Evolutionary conservation across 495 filamentous ascomycete species (phyloP), one percentile per base, ranked within the genome.

Genomic region (Aspergillus egyptiacus): DNA sequence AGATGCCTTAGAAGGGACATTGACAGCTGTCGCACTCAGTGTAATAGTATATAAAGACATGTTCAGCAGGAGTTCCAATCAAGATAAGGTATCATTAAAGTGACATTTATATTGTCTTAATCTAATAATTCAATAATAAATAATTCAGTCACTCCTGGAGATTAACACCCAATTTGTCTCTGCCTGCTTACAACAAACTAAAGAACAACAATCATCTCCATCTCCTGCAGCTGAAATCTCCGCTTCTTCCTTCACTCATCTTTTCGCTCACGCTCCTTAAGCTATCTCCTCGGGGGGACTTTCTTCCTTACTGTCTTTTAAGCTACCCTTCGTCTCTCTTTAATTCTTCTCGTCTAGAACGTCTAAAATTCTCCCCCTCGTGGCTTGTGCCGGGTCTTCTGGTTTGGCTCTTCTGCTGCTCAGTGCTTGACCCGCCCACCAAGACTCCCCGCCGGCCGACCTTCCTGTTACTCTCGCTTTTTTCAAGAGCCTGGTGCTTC

Each of bases 321-420:
- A 51, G 31, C 27, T 9, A n/a, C 43, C 35, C 11, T 33, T 46
- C 6, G 34, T 32, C 27, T 51, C 48, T 56, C 57, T 51, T 54
- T 56, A 50, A 57, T 60, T 57, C 57, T 27, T 54, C 40, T 38
- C 37, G 43, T 37, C 46, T 33, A 42, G 22, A 38, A 32, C 37
- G 43, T 37, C 46, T 33, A 42, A 27, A 38, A 32, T 41, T 33
- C 24, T 49, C 38, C 18, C 18, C 27, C 42, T 51, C 44, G 56
- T 47, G 28, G 13, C 47, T 42, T 47, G 51, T 14, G 24, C 30
- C 31, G 24, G 28, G 53, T 55, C 30, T 30, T 45, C 31, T 37
- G 46, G 34, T 31, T 51, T 35, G 50, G 48, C 48, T 47, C 49
- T n/a, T 44, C 41, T 23, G 36, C 23, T 48, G 14, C 28, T 23